Evolutionary conservation across 306 rosid species (phyloP).

Genomic region (Psophocarpus tetragonolobus): DNA sequence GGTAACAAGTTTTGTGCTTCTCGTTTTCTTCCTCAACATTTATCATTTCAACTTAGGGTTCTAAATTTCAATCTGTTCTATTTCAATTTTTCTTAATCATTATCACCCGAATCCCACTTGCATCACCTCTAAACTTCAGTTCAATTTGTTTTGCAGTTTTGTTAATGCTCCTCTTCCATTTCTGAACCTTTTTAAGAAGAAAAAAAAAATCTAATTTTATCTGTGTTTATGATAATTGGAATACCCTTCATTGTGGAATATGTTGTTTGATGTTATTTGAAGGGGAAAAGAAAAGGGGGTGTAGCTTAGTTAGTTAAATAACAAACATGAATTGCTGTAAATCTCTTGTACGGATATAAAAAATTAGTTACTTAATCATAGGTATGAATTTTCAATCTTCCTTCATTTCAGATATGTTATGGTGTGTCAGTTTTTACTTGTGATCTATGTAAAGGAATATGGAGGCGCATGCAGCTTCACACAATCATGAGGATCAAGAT

Average conservation of each 20-base stretch:
- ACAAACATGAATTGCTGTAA: too few species aligned
- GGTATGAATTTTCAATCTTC: background rate
- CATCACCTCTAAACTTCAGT: background rate
- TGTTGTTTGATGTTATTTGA: background rate
- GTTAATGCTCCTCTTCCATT: background rate
- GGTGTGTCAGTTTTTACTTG: background rate
- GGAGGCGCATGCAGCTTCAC: constrained; percentile 45
- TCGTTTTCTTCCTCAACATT: background rate
- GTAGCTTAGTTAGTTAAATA: too few species aligned
- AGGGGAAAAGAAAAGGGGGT: background rate
- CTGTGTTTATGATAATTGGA: background rate
- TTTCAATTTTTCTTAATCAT: background rate
- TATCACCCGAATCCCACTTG: background rate
- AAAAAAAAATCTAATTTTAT: background rate
- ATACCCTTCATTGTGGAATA: background rate
- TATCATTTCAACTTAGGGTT: background rate
- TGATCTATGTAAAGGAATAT: constrained; percentile 37
- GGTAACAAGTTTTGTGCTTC: background rate
- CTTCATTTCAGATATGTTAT: background rate
- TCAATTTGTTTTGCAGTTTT: background rate
- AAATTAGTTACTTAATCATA: too few species aligned
- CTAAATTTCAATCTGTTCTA: background rate
- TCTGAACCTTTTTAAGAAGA: background rate
- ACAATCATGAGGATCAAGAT: constrained; percentile 48
- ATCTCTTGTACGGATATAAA: too few species aligned